Conservation (phyloP, 2,329 filamentous ascomycete species). For the Byssothecium circinans region DNA sequence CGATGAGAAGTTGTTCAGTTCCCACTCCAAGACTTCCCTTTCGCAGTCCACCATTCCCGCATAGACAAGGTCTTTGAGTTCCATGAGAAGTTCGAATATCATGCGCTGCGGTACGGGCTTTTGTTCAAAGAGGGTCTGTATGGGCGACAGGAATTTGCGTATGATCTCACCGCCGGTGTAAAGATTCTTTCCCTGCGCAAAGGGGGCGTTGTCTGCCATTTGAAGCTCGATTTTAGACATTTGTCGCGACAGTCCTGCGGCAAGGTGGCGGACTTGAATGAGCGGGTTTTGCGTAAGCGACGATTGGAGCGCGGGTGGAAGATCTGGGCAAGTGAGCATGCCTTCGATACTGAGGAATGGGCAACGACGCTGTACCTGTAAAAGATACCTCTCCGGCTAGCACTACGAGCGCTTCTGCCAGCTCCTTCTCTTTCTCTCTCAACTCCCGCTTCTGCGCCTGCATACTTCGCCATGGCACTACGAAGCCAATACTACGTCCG, state of each 20-base stretch:
- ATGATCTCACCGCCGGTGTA: conserved; percentile 38
- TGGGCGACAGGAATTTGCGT: conserved; percentile 35
- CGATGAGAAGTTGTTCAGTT: conserved; percentile 26
- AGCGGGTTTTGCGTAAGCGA: conserved; percentile 37
- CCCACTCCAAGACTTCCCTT: conserved; percentile 34
- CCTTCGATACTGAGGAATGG: neutral
- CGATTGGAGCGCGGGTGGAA: conserved; percentile 31
- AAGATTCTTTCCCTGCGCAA: conserved; percentile 34
- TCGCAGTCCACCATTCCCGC: conserved; percentile 29
- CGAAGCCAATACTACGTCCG: conserved; percentile 38
- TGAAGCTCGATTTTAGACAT: conserved; percentile 39
- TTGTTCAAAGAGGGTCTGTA: conserved; percentile 36
- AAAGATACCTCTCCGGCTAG: conserved; percentile 39
- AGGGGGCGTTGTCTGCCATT: conserved; percentile 40
- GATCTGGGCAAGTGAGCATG: conserved; percentile 23
- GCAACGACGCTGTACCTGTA: conserved; percentile 22
- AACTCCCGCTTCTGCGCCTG: conserved; percentile 37
- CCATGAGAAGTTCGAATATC: conserved; percentile 40
- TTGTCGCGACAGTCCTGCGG: conserved; percentile 38
- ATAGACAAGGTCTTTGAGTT: conserved; percentile 37
- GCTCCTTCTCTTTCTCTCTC: conserved; percentile 36
- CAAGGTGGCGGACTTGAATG: conserved; percentile 39
- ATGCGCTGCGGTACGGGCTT: conserved; percentile 35
- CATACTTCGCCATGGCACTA: conserved; percentile 42
- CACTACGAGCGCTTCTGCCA: conserved; percentile 38